Percentiles rank a stretch among this genome's conserved stretches.
These are phyloP conservation scores for Leishmania guyanensis DNA, from an alignment of 208 protist genomes.

Conservation along the genomic window DNA sequence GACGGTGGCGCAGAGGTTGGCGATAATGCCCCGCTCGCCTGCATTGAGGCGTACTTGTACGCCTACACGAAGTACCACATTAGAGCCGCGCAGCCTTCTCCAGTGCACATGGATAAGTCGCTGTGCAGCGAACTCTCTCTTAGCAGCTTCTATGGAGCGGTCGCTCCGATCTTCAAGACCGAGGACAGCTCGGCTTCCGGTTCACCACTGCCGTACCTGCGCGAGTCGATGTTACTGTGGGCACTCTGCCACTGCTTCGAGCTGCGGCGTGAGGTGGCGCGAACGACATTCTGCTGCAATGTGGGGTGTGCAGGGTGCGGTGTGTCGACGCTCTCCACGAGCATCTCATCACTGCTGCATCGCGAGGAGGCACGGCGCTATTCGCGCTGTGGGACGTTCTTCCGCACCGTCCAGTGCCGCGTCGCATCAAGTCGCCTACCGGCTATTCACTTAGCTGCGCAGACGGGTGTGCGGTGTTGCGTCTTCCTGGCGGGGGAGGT, in stretches of 20 bases:
- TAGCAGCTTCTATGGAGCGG: slow-evolving; percentile 16
- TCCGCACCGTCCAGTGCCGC: slow-evolving; percentile 35
- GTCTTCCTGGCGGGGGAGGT: slow-evolving; percentile 54
- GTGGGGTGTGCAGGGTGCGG: slow-evolving; percentile 29
- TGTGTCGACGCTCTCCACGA: slow-evolving; percentile 14
- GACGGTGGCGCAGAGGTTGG: slow-evolving; percentile 4
- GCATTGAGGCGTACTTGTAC: slow-evolving; percentile 54
- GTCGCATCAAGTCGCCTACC: slow-evolving; percentile 25
- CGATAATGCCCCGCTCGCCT: slow-evolving; percentile 24
- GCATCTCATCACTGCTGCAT: slow-evolving; percentile 15
- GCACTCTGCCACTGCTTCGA: slow-evolving; percentile 50
- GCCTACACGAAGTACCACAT: slow-evolving; percentile 30
- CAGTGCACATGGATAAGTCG: slow-evolving; percentile 40
- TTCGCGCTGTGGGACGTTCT: not conserved
- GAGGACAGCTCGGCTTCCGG: not conserved
- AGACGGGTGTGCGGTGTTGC: slow-evolving; percentile 33
- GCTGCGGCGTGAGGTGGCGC: slow-evolving; percentile 37
- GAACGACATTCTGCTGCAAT: slow-evolving; percentile 18
- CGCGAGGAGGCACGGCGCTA: not conserved
- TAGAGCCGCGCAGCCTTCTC: slow-evolving; percentile 17
- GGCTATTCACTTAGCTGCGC: slow-evolving; percentile 35
- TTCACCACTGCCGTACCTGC: slow-evolving; percentile 6
- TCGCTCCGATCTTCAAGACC: slow-evolving; percentile 9
- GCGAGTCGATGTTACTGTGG: slow-evolving; percentile 41
- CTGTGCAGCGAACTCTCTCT: slow-evolving; percentile 35